A percentile compares a stretch with the other conserved stretches of the same genome.
Evolutionary conservation across 2,329 filamentous ascomycete species (phyloP).

Genomic region (Ceratocystis alfenasii): DNA sequence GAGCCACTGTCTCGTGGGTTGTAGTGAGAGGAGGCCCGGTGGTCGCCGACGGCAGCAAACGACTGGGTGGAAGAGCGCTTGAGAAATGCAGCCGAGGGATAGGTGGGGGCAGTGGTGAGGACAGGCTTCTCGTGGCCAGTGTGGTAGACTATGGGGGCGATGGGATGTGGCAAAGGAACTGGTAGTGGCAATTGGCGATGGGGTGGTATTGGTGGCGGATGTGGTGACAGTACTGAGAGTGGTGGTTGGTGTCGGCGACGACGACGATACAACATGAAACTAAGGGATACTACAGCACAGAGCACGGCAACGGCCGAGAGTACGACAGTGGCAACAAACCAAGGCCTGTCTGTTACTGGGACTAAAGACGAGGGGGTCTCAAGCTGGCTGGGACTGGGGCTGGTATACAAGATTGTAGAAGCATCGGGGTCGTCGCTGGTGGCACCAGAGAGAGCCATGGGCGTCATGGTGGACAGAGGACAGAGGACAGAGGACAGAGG

Average conservation of each 20-base stretch:
- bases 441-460: not conserved
- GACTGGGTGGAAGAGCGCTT: constrained; percentile 13
- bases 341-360: constrained; percentile 17
- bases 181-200: constrained; percentile 1
- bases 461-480: not conserved
- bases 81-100: constrained; percentile 11
- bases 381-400: not conserved
- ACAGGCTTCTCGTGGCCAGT: constrained; percentile 7
- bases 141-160: not conserved
- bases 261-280: constrained; percentile 16
- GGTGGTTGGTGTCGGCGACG: constrained; percentile 10
- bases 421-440: not conserved
- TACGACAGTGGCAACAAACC: constrained; percentile 20
- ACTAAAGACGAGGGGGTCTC: not conserved
- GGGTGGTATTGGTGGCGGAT: not conserved
- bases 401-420: not conserved
- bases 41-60: not conserved
- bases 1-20: not conserved
- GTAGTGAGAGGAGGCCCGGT: not conserved
- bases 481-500: not conserved
- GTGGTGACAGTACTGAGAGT: not conserved
- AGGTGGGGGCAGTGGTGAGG: constrained; percentile 6
- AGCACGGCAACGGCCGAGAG: constrained; percentile 16
- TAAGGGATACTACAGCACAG: constrained; percentile 6
- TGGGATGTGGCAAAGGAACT: not conserved